phyloP scores from a whole-genome alignment of 2,329 filamentous ascomycete genomes.

The Fusarium illudens region DNA sequence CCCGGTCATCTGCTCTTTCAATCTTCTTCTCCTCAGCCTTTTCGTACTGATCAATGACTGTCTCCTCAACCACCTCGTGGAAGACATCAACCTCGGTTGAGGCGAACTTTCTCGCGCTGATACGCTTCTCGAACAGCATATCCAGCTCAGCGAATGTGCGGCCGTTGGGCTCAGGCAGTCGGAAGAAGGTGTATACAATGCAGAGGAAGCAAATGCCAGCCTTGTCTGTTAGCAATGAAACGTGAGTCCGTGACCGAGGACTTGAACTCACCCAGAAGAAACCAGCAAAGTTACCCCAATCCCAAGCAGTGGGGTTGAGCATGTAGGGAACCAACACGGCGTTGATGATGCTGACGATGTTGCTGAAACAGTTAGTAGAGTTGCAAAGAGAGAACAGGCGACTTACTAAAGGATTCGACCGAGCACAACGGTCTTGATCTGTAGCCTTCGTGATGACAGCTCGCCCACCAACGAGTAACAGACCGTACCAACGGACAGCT shows the following conservation, averaged over 20 bases:
- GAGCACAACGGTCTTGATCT: slow-evolving; percentile 91
- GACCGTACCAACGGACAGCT: slow-evolving; percentile 87
- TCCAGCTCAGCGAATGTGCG: slow-evolving; percentile 89
- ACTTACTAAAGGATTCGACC: slow-evolving; percentile 78
- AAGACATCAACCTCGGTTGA: slow-evolving; percentile 65
- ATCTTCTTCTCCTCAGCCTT: slow-evolving; percentile 34
- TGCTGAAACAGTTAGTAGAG: slow-evolving; percentile 55
- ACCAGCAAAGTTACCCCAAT: slow-evolving; percentile 87
- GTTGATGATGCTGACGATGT: slow-evolving; percentile 82
- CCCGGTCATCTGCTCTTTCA: neutral
- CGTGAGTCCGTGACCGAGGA: too few species aligned
- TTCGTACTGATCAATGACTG: slow-evolving; percentile 59
- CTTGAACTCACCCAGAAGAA: slow-evolving; percentile 76
- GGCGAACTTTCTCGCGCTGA: slow-evolving; percentile 78
- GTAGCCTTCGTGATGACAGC: slow-evolving; percentile 80
- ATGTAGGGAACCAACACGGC: slow-evolving; percentile 89
- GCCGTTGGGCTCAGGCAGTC: slow-evolving; percentile 75
- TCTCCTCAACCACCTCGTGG: slow-evolving; percentile 57
- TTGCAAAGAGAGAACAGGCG: neutral
- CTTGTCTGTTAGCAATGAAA: slow-evolving; percentile 35
- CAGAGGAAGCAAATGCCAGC: slow-evolving; percentile 81
- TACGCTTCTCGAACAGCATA: slow-evolving; percentile 77
- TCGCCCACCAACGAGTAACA: slow-evolving; percentile 90
- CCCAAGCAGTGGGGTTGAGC: slow-evolving; percentile 86
- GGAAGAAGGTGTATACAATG: slow-evolving; percentile 73